phyloP scores from a whole-genome alignment of 306 rosid species.

The Glycyrrhiza uralensis region DNA sequence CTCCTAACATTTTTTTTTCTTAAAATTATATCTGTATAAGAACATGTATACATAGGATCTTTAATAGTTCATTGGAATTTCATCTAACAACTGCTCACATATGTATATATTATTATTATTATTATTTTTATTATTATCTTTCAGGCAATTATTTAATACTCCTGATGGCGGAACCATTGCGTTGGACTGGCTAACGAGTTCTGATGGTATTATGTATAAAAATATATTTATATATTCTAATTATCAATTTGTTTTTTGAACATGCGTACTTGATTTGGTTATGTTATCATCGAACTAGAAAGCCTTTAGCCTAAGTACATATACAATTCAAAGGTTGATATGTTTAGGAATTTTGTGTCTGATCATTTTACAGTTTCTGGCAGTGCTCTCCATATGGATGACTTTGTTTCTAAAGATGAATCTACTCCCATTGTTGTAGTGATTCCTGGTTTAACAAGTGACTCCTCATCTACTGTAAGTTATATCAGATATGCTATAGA shows the following conservation, averaged over 20 bases:
- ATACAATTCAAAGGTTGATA: neutral
- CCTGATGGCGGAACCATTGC: constrained; percentile 77
- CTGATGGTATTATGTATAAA: constrained; percentile 62
- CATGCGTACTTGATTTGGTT: neutral
- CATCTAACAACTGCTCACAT: constrained; percentile 12
- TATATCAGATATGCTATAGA: neutral
- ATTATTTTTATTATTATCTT: too few relatives aligned
- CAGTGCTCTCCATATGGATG: constrained; percentile 26
- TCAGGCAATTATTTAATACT: constrained; percentile 57
- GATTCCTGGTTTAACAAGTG: constrained; percentile 90
- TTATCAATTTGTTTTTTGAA: constrained; percentile 2
- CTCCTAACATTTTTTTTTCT: neutral
- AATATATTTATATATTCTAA: constrained; percentile 6
- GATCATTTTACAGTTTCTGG: constrained; percentile 43
- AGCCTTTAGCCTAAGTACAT: neutral
- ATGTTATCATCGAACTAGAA: neutral
- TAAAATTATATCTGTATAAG: too few relatives aligned
- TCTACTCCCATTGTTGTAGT: constrained; percentile 63
- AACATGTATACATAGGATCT: too few relatives aligned
- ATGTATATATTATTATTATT: too few relatives aligned
- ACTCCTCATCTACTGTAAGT: constrained; percentile 79
- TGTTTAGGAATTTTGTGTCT: constrained; percentile 1
- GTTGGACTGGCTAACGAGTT: constrained; percentile 58
- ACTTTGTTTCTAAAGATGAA: constrained; percentile 41
- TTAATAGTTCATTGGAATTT: neutral